These are phyloP conservation scores for Daldinia decipiens DNA, from an alignment of 495 filamentous ascomycete genomes.

Conservation along the genomic window DNA sequence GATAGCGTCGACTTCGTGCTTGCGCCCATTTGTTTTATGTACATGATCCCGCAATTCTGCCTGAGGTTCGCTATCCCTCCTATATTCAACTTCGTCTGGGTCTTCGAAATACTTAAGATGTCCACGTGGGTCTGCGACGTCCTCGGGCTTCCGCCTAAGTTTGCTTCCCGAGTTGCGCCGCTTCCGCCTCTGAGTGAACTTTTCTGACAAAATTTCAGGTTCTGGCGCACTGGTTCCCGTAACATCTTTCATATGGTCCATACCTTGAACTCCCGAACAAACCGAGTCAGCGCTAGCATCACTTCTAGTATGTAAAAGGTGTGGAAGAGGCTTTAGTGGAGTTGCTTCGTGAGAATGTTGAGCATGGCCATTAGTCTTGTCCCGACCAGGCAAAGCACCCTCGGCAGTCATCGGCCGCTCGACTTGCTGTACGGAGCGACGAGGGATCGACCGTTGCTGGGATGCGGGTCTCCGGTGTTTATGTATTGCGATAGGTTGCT, in stretches of 20 bases:
- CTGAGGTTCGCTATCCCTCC: conserved; percentile 78
- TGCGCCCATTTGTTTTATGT: conserved; percentile 5
- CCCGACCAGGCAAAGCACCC: conserved; percentile 11
- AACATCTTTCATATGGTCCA: conserved; percentile 55
- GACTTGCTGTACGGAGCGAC: conserved; percentile 52
- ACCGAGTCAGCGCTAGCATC: conserved; percentile 41
- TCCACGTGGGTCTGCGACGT: conserved; percentile 70
- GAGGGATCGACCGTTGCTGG: conserved; percentile 67
- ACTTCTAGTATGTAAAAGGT: conserved; percentile 48
- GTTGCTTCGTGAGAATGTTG: conserved; percentile 16
- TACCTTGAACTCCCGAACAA: conserved; percentile 14
- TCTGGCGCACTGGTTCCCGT: conserved; percentile 67
- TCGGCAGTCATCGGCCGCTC: conserved; percentile 48
- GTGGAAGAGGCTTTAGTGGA: conserved; percentile 19
- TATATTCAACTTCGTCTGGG: conserved; percentile 79
- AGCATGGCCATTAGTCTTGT: conserved; percentile 11
- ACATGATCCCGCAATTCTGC: conserved; percentile 57
- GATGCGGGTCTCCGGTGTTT: conserved; percentile 65
- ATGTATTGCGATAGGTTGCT: conserved; percentile 73
- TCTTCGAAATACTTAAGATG: conserved; percentile 84
- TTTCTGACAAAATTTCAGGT: conserved; percentile 57
- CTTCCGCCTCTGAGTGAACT: conserved; percentile 54
- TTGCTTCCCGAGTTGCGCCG: conserved; percentile 84
- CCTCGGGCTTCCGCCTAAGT: conserved; percentile 72
- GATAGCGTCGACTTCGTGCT: background rate